phyloP scores from a whole-genome alignment of 495 filamentous ascomycete species.

The Aspergillus baeticus region DNA sequence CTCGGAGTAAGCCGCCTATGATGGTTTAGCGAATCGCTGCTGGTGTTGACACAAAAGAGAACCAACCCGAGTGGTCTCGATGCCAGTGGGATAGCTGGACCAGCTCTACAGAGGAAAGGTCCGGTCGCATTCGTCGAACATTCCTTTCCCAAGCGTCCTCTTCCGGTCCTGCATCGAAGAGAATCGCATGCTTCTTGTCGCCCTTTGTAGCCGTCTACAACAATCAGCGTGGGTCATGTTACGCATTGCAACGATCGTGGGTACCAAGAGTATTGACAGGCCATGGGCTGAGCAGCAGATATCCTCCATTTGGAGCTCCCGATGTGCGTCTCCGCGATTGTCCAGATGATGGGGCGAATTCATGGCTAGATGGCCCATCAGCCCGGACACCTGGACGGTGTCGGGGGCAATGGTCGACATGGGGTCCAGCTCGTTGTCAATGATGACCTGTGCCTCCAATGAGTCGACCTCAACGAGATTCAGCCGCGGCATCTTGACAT shows the following conservation, averaged over 20 bases:
- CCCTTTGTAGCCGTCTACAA: slow-evolving; percentile 53
- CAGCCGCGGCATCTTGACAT: slow-evolving; percentile 4
- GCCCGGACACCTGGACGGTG: slow-evolving; percentile 45
- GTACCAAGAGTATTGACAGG: slow-evolving; percentile 55
- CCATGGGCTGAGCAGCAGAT: slow-evolving; percentile 63
- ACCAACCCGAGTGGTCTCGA: slow-evolving; percentile 56
- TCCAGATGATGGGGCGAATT: slow-evolving; percentile 26
- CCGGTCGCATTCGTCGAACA: slow-evolving; percentile 45
- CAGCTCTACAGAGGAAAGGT: slow-evolving; percentile 65
- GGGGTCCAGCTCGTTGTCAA: slow-evolving; percentile 60
- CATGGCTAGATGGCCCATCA: slow-evolving; percentile 39
- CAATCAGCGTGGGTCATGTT: neutral
- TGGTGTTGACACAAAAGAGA: neutral
- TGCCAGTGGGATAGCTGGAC: slow-evolving; percentile 76
- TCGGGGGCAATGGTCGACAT: slow-evolving; percentile 50
- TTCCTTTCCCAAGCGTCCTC: slow-evolving; percentile 57
- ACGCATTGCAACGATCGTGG: neutral
- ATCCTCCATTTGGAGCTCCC: slow-evolving; percentile 52
- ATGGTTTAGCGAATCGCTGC: slow-evolving; percentile 7
- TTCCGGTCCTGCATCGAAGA: slow-evolving; percentile 62
- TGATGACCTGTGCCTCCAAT: slow-evolving; percentile 47
- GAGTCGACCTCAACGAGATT: slow-evolving; percentile 46
- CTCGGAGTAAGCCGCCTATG: slow-evolving; percentile 48
- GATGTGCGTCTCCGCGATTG: slow-evolving; percentile 41
- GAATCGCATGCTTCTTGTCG: slow-evolving; percentile 48